A percentile compares a stretch with the other conserved stretches of the same genome.
Conservation (phyloP, 345 rosid genomes). For the Eucalyptus polyanthemos region DNA sequence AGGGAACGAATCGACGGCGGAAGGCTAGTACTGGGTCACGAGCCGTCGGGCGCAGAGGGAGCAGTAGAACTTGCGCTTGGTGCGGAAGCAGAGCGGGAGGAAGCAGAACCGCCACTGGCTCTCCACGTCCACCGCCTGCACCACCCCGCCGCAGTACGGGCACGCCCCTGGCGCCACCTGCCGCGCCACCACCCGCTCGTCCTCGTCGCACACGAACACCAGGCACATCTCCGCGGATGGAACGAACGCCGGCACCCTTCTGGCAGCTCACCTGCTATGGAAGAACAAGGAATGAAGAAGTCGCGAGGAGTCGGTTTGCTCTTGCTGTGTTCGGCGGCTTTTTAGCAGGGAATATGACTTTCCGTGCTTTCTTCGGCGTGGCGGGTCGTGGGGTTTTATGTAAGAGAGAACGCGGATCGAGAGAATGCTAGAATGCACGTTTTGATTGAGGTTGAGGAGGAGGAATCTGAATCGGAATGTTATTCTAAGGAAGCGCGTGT, state of each 20-base stretch:
- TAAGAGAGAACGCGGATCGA: no score
- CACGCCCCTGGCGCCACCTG: conserved; percentile 81
- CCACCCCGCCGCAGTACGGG: conserved; percentile 82
- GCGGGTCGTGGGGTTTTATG: no score
- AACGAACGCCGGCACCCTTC: no score
- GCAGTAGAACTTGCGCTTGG: conserved; percentile 53
- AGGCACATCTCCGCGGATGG: conserved; percentile 40
- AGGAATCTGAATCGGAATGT: background rate
- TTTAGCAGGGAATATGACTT: background rate
- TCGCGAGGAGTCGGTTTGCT: background rate
- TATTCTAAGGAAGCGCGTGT: background rate
- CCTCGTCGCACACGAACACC: conserved; percentile 88
- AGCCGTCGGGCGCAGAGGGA: conserved; percentile 50
- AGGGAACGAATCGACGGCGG: background rate
- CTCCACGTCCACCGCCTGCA: conserved; percentile 67
- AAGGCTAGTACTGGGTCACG: conserved; percentile 5
- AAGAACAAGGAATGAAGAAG: no score
- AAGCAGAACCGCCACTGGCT: conserved; percentile 86
- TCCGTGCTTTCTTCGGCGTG: no score
- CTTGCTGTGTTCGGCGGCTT: background rate
- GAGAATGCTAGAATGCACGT: background rate
- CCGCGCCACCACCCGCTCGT: conserved; percentile 61
- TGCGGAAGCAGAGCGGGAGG: conserved; percentile 50
- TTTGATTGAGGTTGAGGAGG: no score
- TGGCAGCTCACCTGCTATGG: no score